Percentiles rank a stretch among this genome's conserved stretches.
Evolutionary conservation across 305 asterid species (phyloP).

Genomic region (Fraxinus baroniana): DNA sequence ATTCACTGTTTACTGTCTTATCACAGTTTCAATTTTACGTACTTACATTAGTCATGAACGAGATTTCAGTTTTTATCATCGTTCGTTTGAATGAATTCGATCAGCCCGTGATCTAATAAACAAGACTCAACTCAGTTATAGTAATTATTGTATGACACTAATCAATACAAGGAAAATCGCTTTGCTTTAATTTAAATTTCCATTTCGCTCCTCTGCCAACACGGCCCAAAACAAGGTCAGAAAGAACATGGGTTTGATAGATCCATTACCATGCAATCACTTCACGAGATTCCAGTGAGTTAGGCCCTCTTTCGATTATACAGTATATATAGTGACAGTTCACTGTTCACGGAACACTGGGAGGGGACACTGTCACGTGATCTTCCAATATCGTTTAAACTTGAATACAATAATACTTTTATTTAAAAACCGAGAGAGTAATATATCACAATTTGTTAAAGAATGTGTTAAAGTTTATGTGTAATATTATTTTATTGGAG

Average conservation of each 20-base stretch:
- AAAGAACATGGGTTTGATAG: neutral
- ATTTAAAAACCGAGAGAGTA: too few species aligned
- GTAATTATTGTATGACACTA: neutral
- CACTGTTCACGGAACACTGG: neutral
- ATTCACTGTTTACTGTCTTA: neutral
- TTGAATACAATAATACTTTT: too few species aligned
- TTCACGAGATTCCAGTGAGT: slow-evolving; percentile 1
- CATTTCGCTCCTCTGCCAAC: neutral
- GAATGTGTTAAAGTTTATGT: too few species aligned
- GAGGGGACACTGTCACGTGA: neutral
- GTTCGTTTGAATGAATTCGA: neutral
- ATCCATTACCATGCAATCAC: neutral
- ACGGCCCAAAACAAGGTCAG: neutral
- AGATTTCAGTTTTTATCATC: neutral
- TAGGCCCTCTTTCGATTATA: neutral
- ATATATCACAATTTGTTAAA: too few species aligned
- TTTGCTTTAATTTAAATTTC: neutral
- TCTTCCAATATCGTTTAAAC: neutral
- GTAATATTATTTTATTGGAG: too few species aligned
- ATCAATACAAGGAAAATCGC: neutral
- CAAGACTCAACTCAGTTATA: neutral
- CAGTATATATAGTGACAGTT: neutral
- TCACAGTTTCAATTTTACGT: neutral
- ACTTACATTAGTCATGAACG: neutral
- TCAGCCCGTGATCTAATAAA: neutral